Percentiles rank a stretch among this genome's conserved stretches.
phyloP scores from a whole-genome alignment of 768 basidiomycete genomes.

The Calocybe indica region DNA sequence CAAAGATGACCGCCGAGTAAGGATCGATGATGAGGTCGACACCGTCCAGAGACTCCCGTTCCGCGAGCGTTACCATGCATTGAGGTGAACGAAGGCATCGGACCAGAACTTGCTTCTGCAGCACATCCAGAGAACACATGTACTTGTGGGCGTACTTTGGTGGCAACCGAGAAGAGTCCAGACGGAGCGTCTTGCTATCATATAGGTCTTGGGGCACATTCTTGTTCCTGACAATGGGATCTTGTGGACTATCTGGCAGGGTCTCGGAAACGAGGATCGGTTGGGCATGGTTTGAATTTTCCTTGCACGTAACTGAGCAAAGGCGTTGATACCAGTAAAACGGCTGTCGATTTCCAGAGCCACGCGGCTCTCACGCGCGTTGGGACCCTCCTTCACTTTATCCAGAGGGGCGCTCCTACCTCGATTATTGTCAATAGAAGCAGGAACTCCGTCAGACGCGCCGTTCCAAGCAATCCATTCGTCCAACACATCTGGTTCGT shows the following conservation, averaged over 20 bases:
- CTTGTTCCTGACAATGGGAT: neutral
- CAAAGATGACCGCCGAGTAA: constrained; percentile 49
- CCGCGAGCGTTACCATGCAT: constrained; percentile 52
- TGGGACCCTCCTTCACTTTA: neutral
- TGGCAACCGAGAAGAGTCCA: constrained; percentile 25
- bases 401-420: constrained; percentile 2
- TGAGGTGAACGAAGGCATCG: constrained; percentile 37
- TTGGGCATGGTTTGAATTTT: constrained; percentile 14
- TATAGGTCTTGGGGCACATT: constrained; percentile 9
- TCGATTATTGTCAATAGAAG: too few species aligned
- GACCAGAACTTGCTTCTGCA: constrained; percentile 63
- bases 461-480: too few species aligned
- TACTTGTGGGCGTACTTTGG: constrained; percentile 50
- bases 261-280: constrained; percentile 3
- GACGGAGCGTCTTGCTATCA: constrained; percentile 37
- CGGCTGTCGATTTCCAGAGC: constrained; percentile 15
- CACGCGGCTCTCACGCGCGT: neutral
- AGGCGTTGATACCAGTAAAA: constrained; percentile 27
- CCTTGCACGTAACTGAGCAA: constrained; percentile 35
- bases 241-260: constrained; percentile 2
- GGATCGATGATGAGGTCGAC: constrained; percentile 66
- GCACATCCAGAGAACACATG: constrained; percentile 59
- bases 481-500: too few species aligned
- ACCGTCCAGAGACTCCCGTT: constrained; percentile 54
- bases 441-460: too few species aligned